phyloP scores from a whole-genome alignment of 2,329 filamentous ascomycete species.

The Pestalotiopsis sp. region DNA sequence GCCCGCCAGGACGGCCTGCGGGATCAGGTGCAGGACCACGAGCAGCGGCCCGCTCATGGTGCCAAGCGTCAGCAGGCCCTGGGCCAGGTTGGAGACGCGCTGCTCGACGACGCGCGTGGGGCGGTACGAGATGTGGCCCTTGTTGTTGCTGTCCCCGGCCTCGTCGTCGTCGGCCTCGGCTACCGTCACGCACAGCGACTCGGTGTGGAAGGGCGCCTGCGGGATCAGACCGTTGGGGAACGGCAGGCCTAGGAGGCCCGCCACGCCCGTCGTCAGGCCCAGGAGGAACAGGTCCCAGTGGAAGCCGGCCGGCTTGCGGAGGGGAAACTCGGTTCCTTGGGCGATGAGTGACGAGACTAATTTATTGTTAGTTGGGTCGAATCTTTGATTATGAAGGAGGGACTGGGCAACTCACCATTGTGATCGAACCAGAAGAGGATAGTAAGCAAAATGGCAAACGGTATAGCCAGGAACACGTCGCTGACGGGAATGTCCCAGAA shows the following conservation, averaged over 20 bases:
- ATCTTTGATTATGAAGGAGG: neutral
- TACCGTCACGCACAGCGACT: slow-evolving; percentile 73
- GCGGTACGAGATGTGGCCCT: slow-evolving; percentile 56
- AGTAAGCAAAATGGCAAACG: slow-evolving; percentile 81
- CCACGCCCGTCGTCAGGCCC: slow-evolving; percentile 75
- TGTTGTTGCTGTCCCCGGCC: slow-evolving; percentile 42
- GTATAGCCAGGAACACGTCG: slow-evolving; percentile 83
- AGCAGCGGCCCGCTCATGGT: slow-evolving; percentile 79
- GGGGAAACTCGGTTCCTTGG: slow-evolving; percentile 80
- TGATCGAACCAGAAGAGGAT: slow-evolving; percentile 91
- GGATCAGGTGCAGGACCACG: slow-evolving; percentile 74
- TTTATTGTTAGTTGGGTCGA: slow-evolving; percentile 12
- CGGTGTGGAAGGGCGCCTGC: slow-evolving; percentile 81
- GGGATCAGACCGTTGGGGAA: slow-evolving; percentile 85
- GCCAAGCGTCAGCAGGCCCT: slow-evolving; percentile 76
- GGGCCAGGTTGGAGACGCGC: slow-evolving; percentile 75
- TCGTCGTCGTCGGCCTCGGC: slow-evolving; percentile 57
- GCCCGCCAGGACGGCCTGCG: slow-evolving; percentile 77
- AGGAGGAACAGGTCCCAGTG: slow-evolving; percentile 86
- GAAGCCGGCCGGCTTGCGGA: slow-evolving; percentile 80
- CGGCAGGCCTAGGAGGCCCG: slow-evolving; percentile 75
- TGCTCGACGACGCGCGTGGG: slow-evolving; percentile 74
- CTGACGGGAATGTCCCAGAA: slow-evolving; percentile 78
- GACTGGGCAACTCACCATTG: slow-evolving; percentile 58
- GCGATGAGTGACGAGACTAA: slow-evolving; percentile 80